Evolutionary conservation across 768 basidiomycete genomes (phyloP), one percentile per base, ranked within the genome.

Genomic region (Leccinum variicolor): DNA sequence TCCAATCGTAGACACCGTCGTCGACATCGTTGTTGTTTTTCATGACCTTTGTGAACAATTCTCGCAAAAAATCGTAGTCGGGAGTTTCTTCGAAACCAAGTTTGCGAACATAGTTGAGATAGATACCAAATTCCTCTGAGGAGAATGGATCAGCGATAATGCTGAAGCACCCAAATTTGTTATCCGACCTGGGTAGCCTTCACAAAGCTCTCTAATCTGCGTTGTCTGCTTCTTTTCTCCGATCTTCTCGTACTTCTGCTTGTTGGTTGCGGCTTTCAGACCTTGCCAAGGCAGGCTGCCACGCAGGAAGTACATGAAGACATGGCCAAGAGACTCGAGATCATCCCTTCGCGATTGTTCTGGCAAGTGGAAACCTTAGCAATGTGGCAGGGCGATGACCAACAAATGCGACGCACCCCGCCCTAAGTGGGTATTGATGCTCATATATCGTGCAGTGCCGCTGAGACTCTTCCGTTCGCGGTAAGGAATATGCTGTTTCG

Each of bases 181-280:
- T 54, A 39, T 71, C 81, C 60, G 64, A 93, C 93, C 94, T 50
- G 97, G 96, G 78, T 89, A 94, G 56, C 93, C 92, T 66, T 98
- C 97, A 67, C 89, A 93, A 25, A 99, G 81, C 69, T 99, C 97
- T 77, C 93, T 96, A 74, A 99, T 98, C 7, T 90, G 90, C 28
- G 97, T 98, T 14, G 90, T 91, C 78, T 98, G 97, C 82, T 94
- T 99, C 88, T 99, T 99, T 81, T 99, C 96, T 62, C 96, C 96
- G 73, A 99, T 99, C 82, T 98, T 99, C 81, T 99, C 96, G 77
- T 99, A 99, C 81, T 98, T 93, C 74, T 98, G 97, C 79, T 99
- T 99, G 81, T 99, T 98, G 52, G 95, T 99, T 28, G 97, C 97
- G 33, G 97, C 97, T 77, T 98, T 98, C 57, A 99, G 83, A 56